These are phyloP conservation scores for Wickerhamiella pararugosa DNA, from an alignment of 1,139 yeast genomes.

Conservation along the genomic window DNA sequence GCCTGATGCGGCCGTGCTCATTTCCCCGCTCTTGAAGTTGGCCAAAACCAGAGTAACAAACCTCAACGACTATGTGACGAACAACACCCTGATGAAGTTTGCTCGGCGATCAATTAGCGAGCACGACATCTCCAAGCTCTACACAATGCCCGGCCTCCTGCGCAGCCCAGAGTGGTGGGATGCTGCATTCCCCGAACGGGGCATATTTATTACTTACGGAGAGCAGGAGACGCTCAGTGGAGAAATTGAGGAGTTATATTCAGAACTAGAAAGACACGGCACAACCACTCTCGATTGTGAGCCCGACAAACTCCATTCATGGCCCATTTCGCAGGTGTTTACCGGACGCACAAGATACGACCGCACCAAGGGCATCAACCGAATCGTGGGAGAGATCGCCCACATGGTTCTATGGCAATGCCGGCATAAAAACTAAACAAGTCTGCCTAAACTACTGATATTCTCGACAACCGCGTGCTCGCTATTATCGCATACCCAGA, in stretches of 20 bases:
- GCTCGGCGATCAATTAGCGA: constrained; percentile 5
- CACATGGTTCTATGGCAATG: constrained; percentile 21
- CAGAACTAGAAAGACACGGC: constrained; percentile 12
- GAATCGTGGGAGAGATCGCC: constrained; percentile 18
- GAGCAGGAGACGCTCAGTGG: constrained; percentile 25
- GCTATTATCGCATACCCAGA: too few relatives aligned
- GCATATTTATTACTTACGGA: constrained; percentile 29
- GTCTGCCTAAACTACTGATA: not conserved
- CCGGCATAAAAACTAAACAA: not conserved
- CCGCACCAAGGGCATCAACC: constrained; percentile 20
- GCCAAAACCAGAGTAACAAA: constrained; percentile 12
- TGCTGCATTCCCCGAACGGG: constrained; percentile 27
- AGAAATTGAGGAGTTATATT: constrained; percentile 25
- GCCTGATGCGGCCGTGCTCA: constrained; percentile 27
- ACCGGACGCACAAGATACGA: constrained; percentile 19
- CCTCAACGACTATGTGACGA: constrained; percentile 18
- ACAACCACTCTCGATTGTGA: constrained; percentile 16
- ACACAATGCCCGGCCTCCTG: constrained; percentile 27
- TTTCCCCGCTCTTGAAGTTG: constrained; percentile 27
- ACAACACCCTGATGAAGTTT: constrained; percentile 14
- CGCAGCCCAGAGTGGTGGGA: constrained; percentile 27
- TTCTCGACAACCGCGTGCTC: too few relatives aligned
- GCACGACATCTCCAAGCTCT: constrained; percentile 13
- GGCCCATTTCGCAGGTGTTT: constrained; percentile 22
- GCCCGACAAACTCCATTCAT: constrained; percentile 22